Evolutionary conservation across 2,329 filamentous ascomycete species (phyloP).

Genomic region (Coniochaeta prunicola): DNA sequence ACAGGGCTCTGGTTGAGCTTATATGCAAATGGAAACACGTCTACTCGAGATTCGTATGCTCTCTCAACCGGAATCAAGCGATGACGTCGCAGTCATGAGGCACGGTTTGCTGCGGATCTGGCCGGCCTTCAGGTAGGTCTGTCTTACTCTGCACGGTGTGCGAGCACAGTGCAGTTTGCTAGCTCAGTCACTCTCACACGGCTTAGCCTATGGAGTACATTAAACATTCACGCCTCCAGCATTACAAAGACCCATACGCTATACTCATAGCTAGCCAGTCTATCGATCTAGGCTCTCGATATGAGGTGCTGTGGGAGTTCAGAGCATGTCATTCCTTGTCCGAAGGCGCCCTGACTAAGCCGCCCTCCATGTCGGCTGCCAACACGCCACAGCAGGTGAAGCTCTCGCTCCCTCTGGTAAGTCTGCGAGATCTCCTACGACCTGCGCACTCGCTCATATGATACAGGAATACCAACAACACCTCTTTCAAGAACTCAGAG

Average conservation of each 20-base stretch:
- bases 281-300: neutral
- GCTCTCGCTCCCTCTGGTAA: conserved; percentile 68
- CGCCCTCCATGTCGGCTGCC: conserved; percentile 38
- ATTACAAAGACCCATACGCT: too few relatives aligned
- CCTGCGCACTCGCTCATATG: neutral
- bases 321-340: neutral
- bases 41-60: neutral
- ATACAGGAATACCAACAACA: conserved; percentile 82
- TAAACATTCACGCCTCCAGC: too few relatives aligned
- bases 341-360: neutral
- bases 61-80: neutral
- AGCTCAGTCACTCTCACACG: neutral
- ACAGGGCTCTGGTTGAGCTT: neutral
- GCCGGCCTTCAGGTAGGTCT: neutral
- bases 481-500: conserved; percentile 82
- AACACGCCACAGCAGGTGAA: conserved; percentile 64
- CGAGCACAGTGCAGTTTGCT: neutral
- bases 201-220: too few relatives aligned
- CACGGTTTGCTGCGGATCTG: neutral
- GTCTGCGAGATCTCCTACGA: conserved; percentile 8
- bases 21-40: neutral
- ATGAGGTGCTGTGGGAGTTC: neutral
- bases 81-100: conserved; percentile 1
- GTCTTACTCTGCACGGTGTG: neutral
- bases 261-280: neutral